phyloP scores from a whole-genome alignment of 1,139 yeast genomes.

The Groenewaldozyma auringiensis region DNA sequence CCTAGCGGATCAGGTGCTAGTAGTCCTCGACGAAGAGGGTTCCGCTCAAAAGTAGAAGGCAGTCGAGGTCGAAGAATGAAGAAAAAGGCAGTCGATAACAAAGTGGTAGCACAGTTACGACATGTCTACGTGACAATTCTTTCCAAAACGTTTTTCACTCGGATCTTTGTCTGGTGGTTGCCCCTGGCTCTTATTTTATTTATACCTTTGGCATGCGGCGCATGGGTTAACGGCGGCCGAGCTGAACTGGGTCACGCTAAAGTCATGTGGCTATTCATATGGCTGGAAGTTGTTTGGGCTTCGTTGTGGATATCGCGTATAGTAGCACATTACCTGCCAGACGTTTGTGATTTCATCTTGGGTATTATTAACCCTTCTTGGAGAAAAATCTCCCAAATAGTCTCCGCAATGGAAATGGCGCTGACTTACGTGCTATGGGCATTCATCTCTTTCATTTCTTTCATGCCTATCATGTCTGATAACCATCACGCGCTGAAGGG shows the following conservation, averaged over 20 bases:
- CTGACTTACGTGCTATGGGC: conserved; percentile 31
- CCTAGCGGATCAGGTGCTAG: not conserved
- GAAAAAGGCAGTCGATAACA: conserved; percentile 11
- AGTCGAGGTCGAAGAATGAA: conserved; percentile 12
- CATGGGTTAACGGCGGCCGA: conserved; percentile 28
- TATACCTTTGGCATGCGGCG: conserved; percentile 35
- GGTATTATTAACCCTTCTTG: conserved; percentile 32
- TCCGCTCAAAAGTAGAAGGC: conserved; percentile 15
- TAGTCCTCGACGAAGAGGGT: conserved; percentile 9
- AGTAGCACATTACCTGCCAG: conserved; percentile 31
- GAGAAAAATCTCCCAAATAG: conserved; percentile 30
- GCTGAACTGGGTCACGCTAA: conserved; percentile 31
- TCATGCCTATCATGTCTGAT: conserved; percentile 32
- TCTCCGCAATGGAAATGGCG: conserved; percentile 33
- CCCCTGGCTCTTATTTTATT: conserved; percentile 34
- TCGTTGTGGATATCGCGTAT: conserved; percentile 32
- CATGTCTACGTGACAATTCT: conserved; percentile 22
- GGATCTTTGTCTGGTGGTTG: conserved; percentile 33
- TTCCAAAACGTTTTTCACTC: conserved; percentile 27
- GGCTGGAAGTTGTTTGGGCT: conserved; percentile 40
- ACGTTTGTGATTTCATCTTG: conserved; percentile 23
- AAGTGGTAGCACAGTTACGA: conserved; percentile 22
- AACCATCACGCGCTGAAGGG: conserved; percentile 26
- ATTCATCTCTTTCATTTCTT: conserved; percentile 32
- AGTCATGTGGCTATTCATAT: conserved; percentile 36